Percentiles rank a stretch among this genome's conserved stretches.
phyloP scores from a whole-genome alignment of 2,329 filamentous ascomycete species.

The Calonectria naviculata region DNA sequence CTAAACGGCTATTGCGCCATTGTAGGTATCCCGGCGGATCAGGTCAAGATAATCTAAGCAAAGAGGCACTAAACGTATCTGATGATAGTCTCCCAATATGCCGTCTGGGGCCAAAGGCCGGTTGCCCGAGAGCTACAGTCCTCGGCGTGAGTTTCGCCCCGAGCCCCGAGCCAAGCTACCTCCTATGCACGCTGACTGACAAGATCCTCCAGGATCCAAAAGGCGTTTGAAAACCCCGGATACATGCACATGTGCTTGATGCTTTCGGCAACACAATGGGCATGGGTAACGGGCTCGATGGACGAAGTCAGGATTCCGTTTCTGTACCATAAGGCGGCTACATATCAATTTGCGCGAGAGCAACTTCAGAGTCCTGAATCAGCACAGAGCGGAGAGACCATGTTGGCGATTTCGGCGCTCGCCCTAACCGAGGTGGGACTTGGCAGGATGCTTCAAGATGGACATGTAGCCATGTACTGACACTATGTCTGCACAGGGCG shows the following conservation, averaged over 20 bases:
- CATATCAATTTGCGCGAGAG: conserved; percentile 58
- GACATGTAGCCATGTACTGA: conserved; percentile 17
- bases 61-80: conserved; percentile 25
- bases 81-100: conserved; percentile 52
- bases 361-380: conserved; percentile 52
- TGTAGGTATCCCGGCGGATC: conserved; percentile 31
- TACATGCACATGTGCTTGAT: conserved; percentile 58
- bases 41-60: not conserved
- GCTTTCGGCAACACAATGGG: conserved; percentile 58
- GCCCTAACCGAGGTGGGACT: conserved; percentile 55
- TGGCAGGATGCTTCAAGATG: conserved; percentile 4
- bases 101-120: conserved; percentile 53
- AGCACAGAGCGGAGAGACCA: conserved; percentile 53
- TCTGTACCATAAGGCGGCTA: conserved; percentile 58
- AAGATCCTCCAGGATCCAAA: conserved; percentile 48
- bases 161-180: not conserved
- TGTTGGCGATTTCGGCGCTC: conserved; percentile 56
- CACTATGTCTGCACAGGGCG: conserved; percentile 45
- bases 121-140: conserved; percentile 49
- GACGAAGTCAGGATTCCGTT: conserved; percentile 57
- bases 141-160: conserved; percentile 39
- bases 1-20: conserved; percentile 43
- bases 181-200: conserved; percentile 25
- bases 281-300: conserved; percentile 57
- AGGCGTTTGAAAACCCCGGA: conserved; percentile 56